Evolutionary conservation across 257 asterid genomes (phyloP).

Genomic region (Jaltomata sinuosa): DNA sequence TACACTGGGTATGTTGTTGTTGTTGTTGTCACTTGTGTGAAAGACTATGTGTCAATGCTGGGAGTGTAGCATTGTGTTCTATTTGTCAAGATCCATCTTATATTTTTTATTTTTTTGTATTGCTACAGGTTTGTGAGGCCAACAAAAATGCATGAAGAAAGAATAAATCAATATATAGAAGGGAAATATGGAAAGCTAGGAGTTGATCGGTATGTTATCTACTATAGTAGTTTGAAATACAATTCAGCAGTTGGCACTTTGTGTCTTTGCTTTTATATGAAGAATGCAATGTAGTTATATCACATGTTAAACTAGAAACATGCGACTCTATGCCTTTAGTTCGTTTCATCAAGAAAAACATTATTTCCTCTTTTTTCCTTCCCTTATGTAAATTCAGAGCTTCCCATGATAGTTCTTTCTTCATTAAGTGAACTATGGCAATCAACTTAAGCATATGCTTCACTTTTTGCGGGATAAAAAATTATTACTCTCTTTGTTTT

Average conservation of each 20-base stretch:
- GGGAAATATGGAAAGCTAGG: conserved; percentile 85
- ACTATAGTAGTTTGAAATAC: background rate
- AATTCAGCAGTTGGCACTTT: background rate
- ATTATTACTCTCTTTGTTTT: background rate
- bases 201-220: conserved; percentile 58
- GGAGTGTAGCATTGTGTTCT: background rate
- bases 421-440: background rate
- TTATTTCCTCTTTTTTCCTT: background rate
- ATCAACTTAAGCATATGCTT: background rate
- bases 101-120: background rate
- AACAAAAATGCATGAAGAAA: conserved; percentile 58
- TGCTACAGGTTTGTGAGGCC: conserved; percentile 86
- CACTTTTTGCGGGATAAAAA: background rate
- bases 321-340: background rate
- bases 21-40: background rate
- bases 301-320: background rate
- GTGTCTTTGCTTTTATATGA: background rate
- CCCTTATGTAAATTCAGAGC: background rate
- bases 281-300: background rate
- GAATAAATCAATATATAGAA: conserved; percentile 67
- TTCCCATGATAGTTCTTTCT: background rate
- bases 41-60: background rate
- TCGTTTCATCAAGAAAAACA: background rate
- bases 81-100: background rate
- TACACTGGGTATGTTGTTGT: too few relatives aligned